A percentile compares a stretch with the other conserved stretches of the same genome.
These are phyloP conservation scores for Mucor indicus DNA, from an alignment of 371 early-diverging fungal genomes.

Conservation along the genomic window DNA sequence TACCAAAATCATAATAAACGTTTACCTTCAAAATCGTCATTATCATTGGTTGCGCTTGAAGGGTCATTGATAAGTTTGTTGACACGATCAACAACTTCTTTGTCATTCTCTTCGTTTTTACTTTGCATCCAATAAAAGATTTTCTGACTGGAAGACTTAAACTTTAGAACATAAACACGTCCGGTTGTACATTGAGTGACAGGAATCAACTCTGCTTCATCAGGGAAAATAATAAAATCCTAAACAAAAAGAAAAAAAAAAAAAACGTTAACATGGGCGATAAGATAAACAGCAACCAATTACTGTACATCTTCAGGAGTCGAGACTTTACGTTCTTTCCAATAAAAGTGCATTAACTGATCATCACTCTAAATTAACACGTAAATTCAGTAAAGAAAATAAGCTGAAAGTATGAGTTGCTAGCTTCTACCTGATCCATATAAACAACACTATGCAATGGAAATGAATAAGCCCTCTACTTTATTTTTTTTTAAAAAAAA, in stretches of 20 bases:
- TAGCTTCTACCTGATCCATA: constrained; percentile 49
- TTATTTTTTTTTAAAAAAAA: not conserved
- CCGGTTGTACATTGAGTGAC: constrained; percentile 70
- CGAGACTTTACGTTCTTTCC: constrained; percentile 64
- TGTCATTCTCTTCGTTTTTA: constrained; percentile 55
- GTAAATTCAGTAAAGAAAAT: not conserved
- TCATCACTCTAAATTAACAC: constrained; percentile 48
- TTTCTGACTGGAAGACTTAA: constrained; percentile 70
- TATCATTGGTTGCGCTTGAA: constrained; percentile 28
- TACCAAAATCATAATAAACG: too few relatives aligned
- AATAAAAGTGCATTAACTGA: constrained; percentile 71
- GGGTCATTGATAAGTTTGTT: constrained; percentile 64
- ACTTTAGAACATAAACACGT: constrained; percentile 73
- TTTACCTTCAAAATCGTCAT: constrained; percentile 10
- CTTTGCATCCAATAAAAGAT: constrained; percentile 86
- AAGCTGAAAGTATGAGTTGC: not conserved
- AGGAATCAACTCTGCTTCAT: constrained; percentile 68
- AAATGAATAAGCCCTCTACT: not conserved
- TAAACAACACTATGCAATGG: constrained; percentile 13
- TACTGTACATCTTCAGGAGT: constrained; percentile 55
- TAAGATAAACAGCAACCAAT: not conserved
- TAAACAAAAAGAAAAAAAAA: constrained; percentile 16
- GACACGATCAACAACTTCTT: constrained; percentile 47
- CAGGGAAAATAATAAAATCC: constrained; percentile 78
- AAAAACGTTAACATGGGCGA: not conserved